These are phyloP conservation scores for Euphorbia schlechtendalii DNA, from an alignment of 441 rosid genomes.

Conservation along the genomic window DNA sequence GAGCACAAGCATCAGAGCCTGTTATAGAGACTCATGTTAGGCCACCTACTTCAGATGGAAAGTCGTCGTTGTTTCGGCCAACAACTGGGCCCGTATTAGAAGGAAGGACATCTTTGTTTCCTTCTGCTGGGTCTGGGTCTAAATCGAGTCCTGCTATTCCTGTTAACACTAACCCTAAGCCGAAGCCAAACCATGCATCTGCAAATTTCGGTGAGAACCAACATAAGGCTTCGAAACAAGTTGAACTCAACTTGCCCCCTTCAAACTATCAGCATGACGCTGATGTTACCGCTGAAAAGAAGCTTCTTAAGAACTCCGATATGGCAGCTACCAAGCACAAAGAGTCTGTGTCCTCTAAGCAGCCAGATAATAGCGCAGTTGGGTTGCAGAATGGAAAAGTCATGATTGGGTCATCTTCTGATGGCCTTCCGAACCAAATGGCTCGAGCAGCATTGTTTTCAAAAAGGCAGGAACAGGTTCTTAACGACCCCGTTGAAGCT, in stretches of 20 bases:
- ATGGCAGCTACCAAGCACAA: conserved; percentile 27
- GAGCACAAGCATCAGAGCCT: conserved; percentile 24
- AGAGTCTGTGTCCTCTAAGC: conserved; percentile 41
- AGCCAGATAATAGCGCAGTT: conserved; percentile 31
- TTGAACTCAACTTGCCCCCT: conserved; percentile 72
- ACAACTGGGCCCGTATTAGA: conserved; percentile 28
- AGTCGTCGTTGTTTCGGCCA: conserved; percentile 30
- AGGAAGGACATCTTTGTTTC: conserved; percentile 33
- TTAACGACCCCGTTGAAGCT: conserved; percentile 55
- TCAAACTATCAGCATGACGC: conserved; percentile 38
- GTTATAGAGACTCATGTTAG: conserved; percentile 1
- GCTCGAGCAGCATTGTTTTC: conserved; percentile 32
- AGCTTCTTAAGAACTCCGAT: conserved; percentile 40
- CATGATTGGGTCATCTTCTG: conserved; percentile 35
- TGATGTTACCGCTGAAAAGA: conserved; percentile 35
- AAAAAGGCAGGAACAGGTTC: conserved; percentile 39
- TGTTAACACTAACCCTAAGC: conserved; percentile 24
- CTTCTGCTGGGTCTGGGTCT: conserved; percentile 18
- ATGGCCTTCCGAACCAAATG: conserved; percentile 41
- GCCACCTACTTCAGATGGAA: conserved; percentile 28
- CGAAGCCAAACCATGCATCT: conserved; percentile 35
- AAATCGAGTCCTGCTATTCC: conserved; percentile 23
- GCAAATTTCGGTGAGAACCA: conserved; percentile 33
- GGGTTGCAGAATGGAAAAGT: conserved; percentile 47
- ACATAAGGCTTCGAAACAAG: conserved; percentile 49